Evolutionary conservation across 306 rosid genomes (phyloP), one percentile per base, ranked within the genome.

Genomic region (Casuarina glauca): DNA sequence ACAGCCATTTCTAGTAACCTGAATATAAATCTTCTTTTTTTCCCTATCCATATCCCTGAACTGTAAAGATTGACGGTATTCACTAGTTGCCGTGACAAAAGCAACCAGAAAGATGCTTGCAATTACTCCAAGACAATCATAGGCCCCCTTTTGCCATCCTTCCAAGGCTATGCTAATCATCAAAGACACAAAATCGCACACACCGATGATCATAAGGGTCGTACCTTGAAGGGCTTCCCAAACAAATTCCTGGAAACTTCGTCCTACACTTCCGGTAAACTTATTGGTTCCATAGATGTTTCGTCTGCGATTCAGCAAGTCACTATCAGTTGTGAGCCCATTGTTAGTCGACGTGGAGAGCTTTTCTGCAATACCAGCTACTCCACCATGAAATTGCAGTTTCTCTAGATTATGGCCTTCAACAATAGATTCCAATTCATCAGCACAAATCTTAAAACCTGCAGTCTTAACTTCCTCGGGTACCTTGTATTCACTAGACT

Each of bases 141-240:
- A 97, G 45, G 98, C 89, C 12, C 97, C 98, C 61, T 82, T 82
- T 2, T 97, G 98, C 98, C 98, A 94, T 48, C 97, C 98, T 82
- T 92, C 98, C 38, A 84, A 89, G 76, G 88, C 88, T 77, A 92
- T 83, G 74, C 98, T 97, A 75, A 94, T 97, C 0, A 88, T 54
- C 67, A 94, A 82, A 70, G 98, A 94, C 80, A 94, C 88, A 63
- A 94, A 70, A 74, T 97, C 97, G 75, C 98, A 94, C 52, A 86
- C 85, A 70, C 93, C 98, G 43, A 92, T 97, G 73, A 92, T 90
- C 97, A 92, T 92, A 54, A 94, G 97, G 77, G 98, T 92, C 98
- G 89, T 89, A 87, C 91, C 98, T 36, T 94, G 97, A 76, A 94
- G 94, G 69, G 98, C 97, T 89, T 94, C 98, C 97, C 97, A 92